These are phyloP conservation scores for Aspergillus phoenicis DNA, from an alignment of 2,329 filamentous ascomycete species.

Conservation along the genomic window DNA sequence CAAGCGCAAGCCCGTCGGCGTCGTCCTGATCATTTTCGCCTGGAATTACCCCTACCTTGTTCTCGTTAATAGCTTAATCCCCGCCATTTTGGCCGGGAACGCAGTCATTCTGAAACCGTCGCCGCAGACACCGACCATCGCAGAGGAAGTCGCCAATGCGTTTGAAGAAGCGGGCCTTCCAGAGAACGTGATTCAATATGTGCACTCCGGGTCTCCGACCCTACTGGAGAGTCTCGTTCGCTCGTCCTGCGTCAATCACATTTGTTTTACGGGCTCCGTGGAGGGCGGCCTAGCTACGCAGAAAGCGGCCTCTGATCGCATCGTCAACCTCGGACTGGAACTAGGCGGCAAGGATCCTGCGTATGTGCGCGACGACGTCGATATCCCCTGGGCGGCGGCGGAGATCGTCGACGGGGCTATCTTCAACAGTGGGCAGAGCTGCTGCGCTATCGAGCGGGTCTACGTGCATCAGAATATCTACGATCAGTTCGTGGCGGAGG, in stretches of 20 bases:
- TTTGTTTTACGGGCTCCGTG: constrained; percentile 91
- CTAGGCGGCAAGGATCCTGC: constrained; percentile 91
- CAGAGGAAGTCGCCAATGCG: constrained; percentile 72
- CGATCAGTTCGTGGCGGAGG: constrained; percentile 74
- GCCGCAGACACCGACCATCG: constrained; percentile 86
- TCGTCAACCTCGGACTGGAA: constrained; percentile 82
- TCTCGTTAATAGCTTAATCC: constrained; percentile 83
- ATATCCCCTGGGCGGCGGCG: constrained; percentile 82
- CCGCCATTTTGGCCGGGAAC: constrained; percentile 82
- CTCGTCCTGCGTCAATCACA: constrained; percentile 70
- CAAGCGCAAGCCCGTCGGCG: constrained; percentile 80
- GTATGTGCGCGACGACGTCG: constrained; percentile 82
- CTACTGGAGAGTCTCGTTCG: constrained; percentile 76
- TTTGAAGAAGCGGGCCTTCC: constrained; percentile 82
- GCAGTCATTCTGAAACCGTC: constrained; percentile 88
- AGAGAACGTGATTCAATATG: constrained; percentile 78
- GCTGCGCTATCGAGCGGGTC: constrained; percentile 84
- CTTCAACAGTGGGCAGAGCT: constrained; percentile 95
- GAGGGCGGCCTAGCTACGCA: constrained; percentile 80
- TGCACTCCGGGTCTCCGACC: constrained; percentile 76
- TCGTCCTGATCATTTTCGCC: constrained; percentile 81
- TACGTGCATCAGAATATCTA: constrained; percentile 84
- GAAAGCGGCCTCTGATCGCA: constrained; percentile 74
- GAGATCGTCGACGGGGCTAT: constrained; percentile 89
- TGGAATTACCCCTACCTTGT: constrained; percentile 97